Conservation (phyloP, 108 stramenopile species). For the Bacterosira constricta region DNA sequence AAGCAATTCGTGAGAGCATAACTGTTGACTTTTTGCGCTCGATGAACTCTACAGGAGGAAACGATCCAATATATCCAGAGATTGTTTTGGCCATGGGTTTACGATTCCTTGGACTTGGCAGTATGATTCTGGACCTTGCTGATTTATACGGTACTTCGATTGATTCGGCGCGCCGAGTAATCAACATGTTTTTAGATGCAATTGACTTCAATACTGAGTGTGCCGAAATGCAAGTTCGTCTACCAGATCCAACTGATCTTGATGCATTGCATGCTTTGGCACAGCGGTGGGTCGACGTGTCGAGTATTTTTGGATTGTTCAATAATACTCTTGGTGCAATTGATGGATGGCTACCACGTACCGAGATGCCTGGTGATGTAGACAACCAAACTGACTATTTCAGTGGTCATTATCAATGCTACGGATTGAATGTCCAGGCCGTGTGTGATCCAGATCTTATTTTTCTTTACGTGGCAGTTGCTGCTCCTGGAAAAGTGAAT, state of each 20-base stretch:
- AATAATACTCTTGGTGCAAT: slow-evolving; percentile 11
- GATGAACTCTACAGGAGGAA: slow-evolving; percentile 13
- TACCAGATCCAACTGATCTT: slow-evolving; percentile 21
- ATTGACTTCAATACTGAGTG: slow-evolving; percentile 10
- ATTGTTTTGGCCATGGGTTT: slow-evolving; percentile 16
- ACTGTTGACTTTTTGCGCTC: slow-evolving; percentile 12
- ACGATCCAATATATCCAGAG: slow-evolving; percentile 25
- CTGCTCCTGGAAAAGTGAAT: slow-evolving; percentile 17
- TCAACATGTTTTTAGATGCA: slow-evolving; percentile 19
- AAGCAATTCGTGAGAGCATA: neutral
- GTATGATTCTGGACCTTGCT: neutral
- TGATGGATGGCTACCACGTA: slow-evolving; percentile 21
- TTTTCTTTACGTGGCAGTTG: slow-evolving; percentile 12
- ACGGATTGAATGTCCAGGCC: slow-evolving; percentile 17
- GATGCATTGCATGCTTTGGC: neutral
- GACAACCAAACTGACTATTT: slow-evolving; percentile 15
- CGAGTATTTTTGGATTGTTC: slow-evolving; percentile 5
- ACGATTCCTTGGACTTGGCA: neutral
- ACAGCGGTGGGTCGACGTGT: slow-evolving; percentile 5
- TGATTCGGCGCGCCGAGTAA: neutral
- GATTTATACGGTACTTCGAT: slow-evolving; percentile 15
- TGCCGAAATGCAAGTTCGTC: neutral
- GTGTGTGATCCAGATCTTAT: slow-evolving; percentile 21
- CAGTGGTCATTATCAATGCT: slow-evolving; percentile 25
- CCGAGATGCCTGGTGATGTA: slow-evolving; percentile 9